Percentiles rank a stretch among this genome's conserved stretches.
Conservation (phyloP, 2,329 filamentous ascomycete genomes). For the Fusarium concolor region DNA sequence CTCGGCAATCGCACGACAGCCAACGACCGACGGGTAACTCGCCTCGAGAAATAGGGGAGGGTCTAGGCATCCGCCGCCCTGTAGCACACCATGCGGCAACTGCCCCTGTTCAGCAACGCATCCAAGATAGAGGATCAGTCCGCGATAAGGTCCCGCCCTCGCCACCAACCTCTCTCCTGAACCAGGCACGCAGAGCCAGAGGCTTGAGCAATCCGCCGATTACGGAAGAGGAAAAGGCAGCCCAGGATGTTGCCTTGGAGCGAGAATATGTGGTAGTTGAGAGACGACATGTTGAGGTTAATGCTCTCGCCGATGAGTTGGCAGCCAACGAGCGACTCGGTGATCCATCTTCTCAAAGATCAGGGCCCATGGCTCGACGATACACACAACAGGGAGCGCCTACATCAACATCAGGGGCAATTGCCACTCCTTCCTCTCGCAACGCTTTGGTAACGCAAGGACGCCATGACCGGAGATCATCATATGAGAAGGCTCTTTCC, state of each 20-base stretch:
- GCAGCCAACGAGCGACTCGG: constrained; percentile 80
- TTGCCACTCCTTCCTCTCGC: constrained; percentile 73
- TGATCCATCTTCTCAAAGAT: constrained; percentile 64
- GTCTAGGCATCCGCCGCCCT: constrained; percentile 64
- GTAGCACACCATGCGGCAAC: constrained; percentile 61
- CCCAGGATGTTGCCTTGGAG: constrained; percentile 89
- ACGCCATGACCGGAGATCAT: constrained; percentile 79
- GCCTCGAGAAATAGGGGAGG: constrained; percentile 60
- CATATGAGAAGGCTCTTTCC: constrained; percentile 81
- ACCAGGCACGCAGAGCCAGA: constrained; percentile 48
- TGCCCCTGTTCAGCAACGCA: constrained; percentile 58
- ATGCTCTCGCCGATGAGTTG: constrained; percentile 95
- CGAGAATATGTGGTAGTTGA: constrained; percentile 97
- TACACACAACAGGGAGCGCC: constrained; percentile 82
- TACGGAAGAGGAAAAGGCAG: constrained; percentile 77
- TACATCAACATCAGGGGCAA: constrained; percentile 75
- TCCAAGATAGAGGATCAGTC: constrained; percentile 35
- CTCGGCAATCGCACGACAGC: constrained; percentile 43
- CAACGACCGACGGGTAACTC: constrained; percentile 54
- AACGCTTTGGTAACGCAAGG: constrained; percentile 80
- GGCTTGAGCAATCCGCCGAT: constrained; percentile 46
- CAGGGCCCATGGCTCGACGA: constrained; percentile 76
- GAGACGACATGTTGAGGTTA: constrained; percentile 94
- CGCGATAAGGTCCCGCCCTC: constrained; percentile 46
- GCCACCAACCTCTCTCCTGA: constrained; percentile 50